A percentile compares a stretch with the other conserved stretches of the same genome.
Evolutionary conservation across 1,139 yeast species (phyloP).

Genomic region (Blastobotrys proliferans): DNA sequence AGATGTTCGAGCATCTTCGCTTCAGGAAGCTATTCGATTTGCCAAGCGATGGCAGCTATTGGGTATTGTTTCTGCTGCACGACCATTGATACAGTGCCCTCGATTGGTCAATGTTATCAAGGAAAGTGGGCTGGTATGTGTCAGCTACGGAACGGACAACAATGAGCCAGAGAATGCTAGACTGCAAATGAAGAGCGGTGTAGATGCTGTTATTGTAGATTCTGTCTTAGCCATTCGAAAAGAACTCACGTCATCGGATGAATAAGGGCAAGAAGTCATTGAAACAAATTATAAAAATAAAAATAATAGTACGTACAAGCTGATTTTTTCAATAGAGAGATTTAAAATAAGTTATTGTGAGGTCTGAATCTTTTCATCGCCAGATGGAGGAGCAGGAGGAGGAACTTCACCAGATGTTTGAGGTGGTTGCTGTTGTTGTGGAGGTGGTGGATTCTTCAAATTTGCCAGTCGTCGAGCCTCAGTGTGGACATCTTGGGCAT

Average conservation of each 20-base stretch:
- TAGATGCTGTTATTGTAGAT: conserved; percentile 96
- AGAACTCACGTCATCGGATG: conserved; percentile 52
- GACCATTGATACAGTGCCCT: conserved; percentile 81
- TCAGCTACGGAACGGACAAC: conserved; percentile 82
- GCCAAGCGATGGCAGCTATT: conserved; percentile 88
- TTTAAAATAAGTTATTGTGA: too few relatives aligned
- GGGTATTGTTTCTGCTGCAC: conserved; percentile 89
- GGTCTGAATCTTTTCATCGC: too few relatives aligned
- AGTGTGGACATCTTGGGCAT: conserved; percentile 60
- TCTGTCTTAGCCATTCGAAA: conserved; percentile 89
- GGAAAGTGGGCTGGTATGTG: conserved; percentile 87
- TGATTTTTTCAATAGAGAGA: too few relatives aligned
- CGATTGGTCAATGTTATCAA: conserved; percentile 85
- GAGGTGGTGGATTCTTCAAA: conserved; percentile 35
- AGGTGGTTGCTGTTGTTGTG: neutral
- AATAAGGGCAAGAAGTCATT: too few relatives aligned
- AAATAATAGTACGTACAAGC: too few relatives aligned
- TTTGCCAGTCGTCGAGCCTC: conserved; percentile 71
- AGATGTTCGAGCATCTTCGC: conserved; percentile 79
- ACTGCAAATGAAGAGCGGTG: conserved; percentile 88
- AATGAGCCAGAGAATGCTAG: conserved; percentile 83
- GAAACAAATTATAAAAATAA: too few relatives aligned
- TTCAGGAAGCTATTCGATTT: conserved; percentile 88
- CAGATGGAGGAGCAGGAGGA: too few relatives aligned
- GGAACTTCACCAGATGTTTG: too few relatives aligned